Conservation (phyloP, 2,329 filamentous ascomycete species). For the Neofusicoccum laricinum region DNA sequence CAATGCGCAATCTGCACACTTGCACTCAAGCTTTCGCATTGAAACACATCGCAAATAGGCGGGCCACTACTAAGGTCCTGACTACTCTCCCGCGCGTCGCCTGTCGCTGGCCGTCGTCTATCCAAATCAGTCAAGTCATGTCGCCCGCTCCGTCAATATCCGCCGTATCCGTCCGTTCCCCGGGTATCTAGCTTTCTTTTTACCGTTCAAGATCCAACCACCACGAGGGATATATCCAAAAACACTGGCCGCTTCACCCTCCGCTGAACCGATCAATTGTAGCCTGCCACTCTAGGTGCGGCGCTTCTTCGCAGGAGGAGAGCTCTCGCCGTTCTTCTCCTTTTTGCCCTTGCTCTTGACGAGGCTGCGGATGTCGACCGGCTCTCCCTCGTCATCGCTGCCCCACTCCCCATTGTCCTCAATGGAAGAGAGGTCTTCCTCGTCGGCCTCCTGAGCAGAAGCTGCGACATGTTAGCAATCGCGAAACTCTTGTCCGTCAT, state of each 20-base stretch:
- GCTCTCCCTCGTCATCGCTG: constrained; percentile 53
- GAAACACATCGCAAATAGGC: not conserved
- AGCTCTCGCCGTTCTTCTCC: constrained; percentile 32
- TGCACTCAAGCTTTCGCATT: not conserved
- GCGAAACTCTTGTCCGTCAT: not conserved
- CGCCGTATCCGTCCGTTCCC: not conserved
- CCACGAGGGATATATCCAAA: not conserved
- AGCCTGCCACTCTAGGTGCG: not conserved
- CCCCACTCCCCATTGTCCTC: constrained; percentile 61
- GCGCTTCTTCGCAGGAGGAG: constrained; percentile 40
- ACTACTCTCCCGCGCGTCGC: not conserved
- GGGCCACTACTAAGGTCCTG: not conserved
- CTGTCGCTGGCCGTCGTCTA: not conserved
- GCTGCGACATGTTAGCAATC: constrained; percentile 16
- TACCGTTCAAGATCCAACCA: not conserved
- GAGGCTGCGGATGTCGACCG: constrained; percentile 45
- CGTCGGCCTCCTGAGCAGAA: constrained; percentile 69
- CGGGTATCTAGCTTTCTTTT: constrained; percentile 9
- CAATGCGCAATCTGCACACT: not conserved
- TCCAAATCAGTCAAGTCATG: not conserved
- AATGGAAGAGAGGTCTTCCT: constrained; percentile 61
- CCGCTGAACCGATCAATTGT: not conserved
- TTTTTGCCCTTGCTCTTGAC: constrained; percentile 47
- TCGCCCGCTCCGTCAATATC: not conserved
- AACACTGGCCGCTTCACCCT: not conserved